Evolutionary conservation across 495 filamentous ascomycete genomes (phyloP).

Genomic region (Aspergillus hancockii): DNA sequence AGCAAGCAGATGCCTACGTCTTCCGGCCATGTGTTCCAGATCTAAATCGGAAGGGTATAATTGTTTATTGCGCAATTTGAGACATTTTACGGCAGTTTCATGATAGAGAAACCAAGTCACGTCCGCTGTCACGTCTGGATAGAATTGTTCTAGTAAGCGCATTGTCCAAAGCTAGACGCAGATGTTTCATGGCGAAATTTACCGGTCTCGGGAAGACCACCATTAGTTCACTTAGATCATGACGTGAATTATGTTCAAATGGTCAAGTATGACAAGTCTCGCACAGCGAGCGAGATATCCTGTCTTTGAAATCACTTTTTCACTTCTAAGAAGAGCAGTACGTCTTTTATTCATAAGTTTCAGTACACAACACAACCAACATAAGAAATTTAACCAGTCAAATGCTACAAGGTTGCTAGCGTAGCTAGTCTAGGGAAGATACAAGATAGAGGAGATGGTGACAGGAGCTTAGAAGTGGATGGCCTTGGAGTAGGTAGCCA

Average conservation of each 20-base stretch:
- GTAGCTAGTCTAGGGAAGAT: conserved; percentile 42
- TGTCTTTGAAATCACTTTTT: neutral
- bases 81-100: neutral
- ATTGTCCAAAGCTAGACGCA: neutral
- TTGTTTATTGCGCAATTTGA: neutral
- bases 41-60: neutral
- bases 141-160: neutral
- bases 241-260: neutral
- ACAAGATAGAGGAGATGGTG: conserved; percentile 31
- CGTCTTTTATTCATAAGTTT: conserved; percentile 28
- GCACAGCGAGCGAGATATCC: neutral
- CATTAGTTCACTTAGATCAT: neutral
- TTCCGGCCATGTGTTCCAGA: conserved; percentile 38
- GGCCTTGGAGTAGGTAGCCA: conserved; percentile 94
- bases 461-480: conserved; percentile 78
- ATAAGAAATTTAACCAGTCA: conserved; percentile 43
- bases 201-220: neutral
- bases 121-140: neutral
- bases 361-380: conserved; percentile 23
- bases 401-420: conserved; percentile 50
- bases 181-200: neutral
- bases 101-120: neutral
- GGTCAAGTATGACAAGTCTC: neutral
- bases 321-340: neutral
- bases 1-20: conserved; percentile 41